Evolutionary conservation across 2,329 filamentous ascomycete genomes (phyloP).

Genomic region (Sarocladium strictum): DNA sequence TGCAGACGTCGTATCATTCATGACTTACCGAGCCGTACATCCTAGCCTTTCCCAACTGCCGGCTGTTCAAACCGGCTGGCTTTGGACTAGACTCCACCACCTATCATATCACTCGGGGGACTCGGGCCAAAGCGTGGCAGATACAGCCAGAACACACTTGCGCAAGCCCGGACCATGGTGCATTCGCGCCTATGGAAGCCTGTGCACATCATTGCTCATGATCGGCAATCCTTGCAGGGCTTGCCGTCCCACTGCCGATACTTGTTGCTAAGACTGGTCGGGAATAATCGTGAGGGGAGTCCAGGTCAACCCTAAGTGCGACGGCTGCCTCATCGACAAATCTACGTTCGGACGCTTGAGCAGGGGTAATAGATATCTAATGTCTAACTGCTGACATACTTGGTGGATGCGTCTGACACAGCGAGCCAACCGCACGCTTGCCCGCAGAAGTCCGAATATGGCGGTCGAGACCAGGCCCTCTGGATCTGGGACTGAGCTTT

Average conservation of each 20-base stretch:
- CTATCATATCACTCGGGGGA: neutral
- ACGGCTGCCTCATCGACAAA: neutral
- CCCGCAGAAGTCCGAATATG: neutral
- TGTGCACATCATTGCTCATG: conserved; percentile 3
- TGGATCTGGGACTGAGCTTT: neutral
- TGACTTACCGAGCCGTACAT: neutral
- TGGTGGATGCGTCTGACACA: neutral
- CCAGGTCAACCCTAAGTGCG: neutral
- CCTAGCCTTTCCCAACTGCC: neutral
- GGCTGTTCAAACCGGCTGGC: neutral
- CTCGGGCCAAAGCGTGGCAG: neutral
- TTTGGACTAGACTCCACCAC: neutral
- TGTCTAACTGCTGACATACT: neutral
- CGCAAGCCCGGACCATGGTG: neutral
- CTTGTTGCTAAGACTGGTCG: neutral
- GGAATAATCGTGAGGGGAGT: neutral
- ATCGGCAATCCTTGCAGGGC: conserved; percentile 5
- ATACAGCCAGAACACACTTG: neutral
- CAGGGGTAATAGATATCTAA: neutral
- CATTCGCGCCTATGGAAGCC: neutral
- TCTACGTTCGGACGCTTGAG: neutral
- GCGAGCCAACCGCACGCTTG: neutral
- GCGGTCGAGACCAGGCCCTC: neutral
- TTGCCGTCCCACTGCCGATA: neutral
- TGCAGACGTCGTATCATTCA: too few relatives aligned